Evolutionary conservation across 2,329 filamentous ascomycete species (phyloP).

Genomic region (Cryphonectria japonica): DNA sequence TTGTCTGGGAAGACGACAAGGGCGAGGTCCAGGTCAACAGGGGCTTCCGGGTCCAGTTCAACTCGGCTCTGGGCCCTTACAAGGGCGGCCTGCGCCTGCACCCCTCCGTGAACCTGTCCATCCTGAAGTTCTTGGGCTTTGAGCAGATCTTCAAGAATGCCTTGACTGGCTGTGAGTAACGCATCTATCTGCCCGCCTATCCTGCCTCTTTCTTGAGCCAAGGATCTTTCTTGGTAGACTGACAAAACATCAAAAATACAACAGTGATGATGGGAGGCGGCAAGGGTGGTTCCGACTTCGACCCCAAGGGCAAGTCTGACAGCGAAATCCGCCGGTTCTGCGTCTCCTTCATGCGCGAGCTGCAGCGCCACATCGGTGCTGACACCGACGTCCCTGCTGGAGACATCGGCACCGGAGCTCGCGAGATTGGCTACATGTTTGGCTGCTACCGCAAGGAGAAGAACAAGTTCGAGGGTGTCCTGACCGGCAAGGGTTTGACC

Average conservation of each 20-base stretch:
- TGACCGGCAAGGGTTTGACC: conserved; percentile 91
- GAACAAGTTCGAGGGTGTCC: conserved; percentile 92
- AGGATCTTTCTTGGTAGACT: too few relatives aligned
- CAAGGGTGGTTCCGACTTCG: conserved; percentile 97
- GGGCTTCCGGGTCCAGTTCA: conserved; percentile 97
- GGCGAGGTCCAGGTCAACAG: conserved; percentile 89
- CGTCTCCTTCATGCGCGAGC: conserved; percentile 92
- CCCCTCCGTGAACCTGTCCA: conserved; percentile 78
- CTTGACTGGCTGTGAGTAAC: conserved; percentile 81
- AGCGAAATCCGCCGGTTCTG: conserved; percentile 98
- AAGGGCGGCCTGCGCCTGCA: conserved; percentile 97
- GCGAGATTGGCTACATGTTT: conserved; percentile 94
- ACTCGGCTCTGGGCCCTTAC: conserved; percentile 95
- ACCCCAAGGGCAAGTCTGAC: conserved; percentile 98
- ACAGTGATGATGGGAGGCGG: conserved; percentile 91
- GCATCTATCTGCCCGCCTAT: background rate
- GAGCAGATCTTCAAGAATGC: conserved; percentile 99
- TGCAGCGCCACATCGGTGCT: conserved; percentile 93
- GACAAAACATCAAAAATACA: background rate
- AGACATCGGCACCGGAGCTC: conserved; percentile 90
- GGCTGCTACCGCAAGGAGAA: conserved; percentile 87
- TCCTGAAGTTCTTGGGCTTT: conserved; percentile 96
- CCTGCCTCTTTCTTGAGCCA: background rate
- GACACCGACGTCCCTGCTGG: conserved; percentile 96
- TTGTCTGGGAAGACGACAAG: conserved; percentile 95